A percentile compares a stretch with the other conserved stretches of the same genome.
These are phyloP conservation scores for Sutorius australiensis DNA, from an alignment of 768 basidiomycete genomes.

Conservation along the genomic window DNA sequence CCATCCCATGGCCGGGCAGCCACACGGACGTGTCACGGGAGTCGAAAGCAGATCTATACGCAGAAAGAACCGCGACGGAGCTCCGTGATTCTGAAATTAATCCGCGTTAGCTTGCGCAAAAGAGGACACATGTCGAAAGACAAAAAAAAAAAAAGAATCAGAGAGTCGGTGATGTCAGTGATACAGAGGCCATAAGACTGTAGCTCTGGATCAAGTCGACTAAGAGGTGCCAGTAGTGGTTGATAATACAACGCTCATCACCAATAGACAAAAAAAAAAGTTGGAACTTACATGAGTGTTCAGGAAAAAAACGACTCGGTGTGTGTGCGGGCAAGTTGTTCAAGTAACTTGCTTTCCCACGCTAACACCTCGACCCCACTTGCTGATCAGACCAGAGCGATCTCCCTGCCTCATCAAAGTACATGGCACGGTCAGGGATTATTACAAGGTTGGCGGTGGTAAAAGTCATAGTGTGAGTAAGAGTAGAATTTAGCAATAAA, in stretches of 20 bases:
- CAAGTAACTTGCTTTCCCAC: no score
- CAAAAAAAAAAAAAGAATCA: conserved; percentile 33
- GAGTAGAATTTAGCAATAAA: not conserved
- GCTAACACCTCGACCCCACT: no score
- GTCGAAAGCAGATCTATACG: not conserved
- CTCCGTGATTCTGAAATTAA: conserved; percentile 12
- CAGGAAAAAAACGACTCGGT: no score
- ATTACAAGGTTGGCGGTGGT: not conserved
- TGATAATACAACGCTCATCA: conserved; percentile 83
- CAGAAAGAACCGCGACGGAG: not conserved
- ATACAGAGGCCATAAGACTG: conserved; percentile 40
- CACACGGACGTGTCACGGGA: conserved; percentile 2
- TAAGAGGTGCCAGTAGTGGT: conserved; percentile 87
- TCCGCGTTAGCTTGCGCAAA: conserved; percentile 17
- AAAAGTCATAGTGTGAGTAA: not conserved
- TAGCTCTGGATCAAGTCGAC: conserved; percentile 60
- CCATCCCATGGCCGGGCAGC: not conserved
- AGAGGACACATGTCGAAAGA: not conserved
- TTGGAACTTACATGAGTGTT: conserved; percentile 23
- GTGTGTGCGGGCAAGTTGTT: no score
- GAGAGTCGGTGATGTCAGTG: conserved; percentile 77
- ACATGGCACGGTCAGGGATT: conserved; percentile 1
- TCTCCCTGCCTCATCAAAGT: conserved; percentile 1
- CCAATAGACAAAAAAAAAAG: conserved; percentile 16
- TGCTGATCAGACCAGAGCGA: no score